Evolutionary conservation across 768 basidiomycete species (phyloP).

Genomic region (Mycena vitilis): DNA sequence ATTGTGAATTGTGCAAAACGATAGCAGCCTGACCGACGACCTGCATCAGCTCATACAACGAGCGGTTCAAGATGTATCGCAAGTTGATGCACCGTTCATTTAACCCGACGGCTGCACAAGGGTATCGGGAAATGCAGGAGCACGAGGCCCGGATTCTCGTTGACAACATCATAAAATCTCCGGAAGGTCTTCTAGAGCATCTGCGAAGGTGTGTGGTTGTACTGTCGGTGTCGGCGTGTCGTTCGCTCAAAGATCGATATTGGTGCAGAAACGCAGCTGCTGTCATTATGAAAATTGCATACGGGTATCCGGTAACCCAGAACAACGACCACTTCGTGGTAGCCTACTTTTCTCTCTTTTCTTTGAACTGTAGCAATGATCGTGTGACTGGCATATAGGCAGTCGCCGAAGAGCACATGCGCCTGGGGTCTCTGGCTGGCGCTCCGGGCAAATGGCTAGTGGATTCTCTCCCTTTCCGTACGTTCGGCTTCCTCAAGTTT

Average conservation of each 20-base stretch:
- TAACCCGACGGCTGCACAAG: slow-evolving; percentile 23
- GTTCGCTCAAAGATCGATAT: background rate
- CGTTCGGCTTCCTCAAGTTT: slow-evolving; percentile 10
- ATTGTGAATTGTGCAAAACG: background rate
- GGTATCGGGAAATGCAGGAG: slow-evolving; percentile 24
- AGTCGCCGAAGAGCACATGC: background rate
- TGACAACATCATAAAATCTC: slow-evolving; percentile 19
- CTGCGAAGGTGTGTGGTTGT: slow-evolving; percentile 14
- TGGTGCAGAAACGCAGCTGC: slow-evolving; percentile 23
- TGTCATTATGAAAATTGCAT: slow-evolving; percentile 31
- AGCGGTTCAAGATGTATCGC: slow-evolving; percentile 32
- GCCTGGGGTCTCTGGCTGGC: background rate
- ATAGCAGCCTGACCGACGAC: background rate
- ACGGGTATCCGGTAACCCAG: slow-evolving; percentile 28
- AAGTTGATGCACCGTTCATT: slow-evolving; percentile 30
- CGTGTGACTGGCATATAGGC: too few relatives aligned
- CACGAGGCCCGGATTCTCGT: slow-evolving; percentile 23
- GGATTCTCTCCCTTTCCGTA: slow-evolving; percentile 46
- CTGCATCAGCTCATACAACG: slow-evolving; percentile 22
- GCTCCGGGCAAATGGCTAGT: slow-evolving; percentile 51
- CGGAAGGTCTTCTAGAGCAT: slow-evolving; percentile 19
- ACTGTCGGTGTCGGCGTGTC: background rate
- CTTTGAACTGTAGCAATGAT: too few relatives aligned
- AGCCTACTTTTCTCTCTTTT: too few relatives aligned
- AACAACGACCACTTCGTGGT: slow-evolving; percentile 30